Evolutionary conservation across 768 basidiomycete genomes (phyloP), one percentile per base, ranked within the genome.

Genomic region (Antrodiella citrinella): DNA sequence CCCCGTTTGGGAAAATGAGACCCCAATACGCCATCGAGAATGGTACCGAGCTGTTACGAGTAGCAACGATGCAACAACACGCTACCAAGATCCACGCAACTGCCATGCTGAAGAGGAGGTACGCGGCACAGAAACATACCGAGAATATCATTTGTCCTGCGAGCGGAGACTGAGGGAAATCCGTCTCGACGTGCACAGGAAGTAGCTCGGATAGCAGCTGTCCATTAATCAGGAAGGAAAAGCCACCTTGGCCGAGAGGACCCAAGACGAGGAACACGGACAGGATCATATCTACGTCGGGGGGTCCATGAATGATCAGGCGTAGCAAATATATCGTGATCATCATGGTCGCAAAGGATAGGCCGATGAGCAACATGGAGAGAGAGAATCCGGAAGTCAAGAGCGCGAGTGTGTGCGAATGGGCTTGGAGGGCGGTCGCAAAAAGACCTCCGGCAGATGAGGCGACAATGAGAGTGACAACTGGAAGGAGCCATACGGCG

Each of bases 21-120:
- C 77, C 79, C 78, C 78, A 80, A 57, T 74, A 78, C 0, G 68
- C 67, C 51, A 80, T 54, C 4, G 69, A 64, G 54, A 80, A 79
- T 0, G 67, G 66, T 4, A 77, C 50, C n/a, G 58, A 55, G n/a
- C 67, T 40, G 12, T 39, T 43, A 20, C 62, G 54, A 49, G 59
- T 62, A 21, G 66, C 60, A 4, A 40, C 59, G 22, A 78, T 66
- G 5, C 71, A 71, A 48, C 66, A 60, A n/a, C 72, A 26, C 2
- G 75, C 72, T 18, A 78, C 65, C 45, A 66, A 50, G 42, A 75
- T 65, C 77, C 78, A 79, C 38, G 72, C 70, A 47, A 77, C 65
- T 1, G 77, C 78, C 66, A 80, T 72, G n/a, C 74, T 73, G 74
- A 77, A 80, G 9, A 80, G 60, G 20, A 69, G 54, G 60, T 70